phyloP scores from a whole-genome alignment of 768 basidiomycete genomes.

The Lactarius akahatsu region DNA sequence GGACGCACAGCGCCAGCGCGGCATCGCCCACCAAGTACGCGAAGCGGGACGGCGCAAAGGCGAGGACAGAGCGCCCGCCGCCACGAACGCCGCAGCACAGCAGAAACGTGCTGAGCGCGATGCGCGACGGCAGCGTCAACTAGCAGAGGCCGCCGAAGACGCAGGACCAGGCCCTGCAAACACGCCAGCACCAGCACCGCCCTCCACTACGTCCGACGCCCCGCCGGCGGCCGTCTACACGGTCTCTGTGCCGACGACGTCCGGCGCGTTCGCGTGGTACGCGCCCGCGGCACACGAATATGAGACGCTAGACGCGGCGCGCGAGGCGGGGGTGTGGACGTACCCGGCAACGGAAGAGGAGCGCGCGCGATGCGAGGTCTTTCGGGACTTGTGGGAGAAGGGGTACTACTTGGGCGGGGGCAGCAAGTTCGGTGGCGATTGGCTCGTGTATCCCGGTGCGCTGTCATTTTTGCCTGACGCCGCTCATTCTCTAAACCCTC shows the following conservation, averaged over 20 bases:
- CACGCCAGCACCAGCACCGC: no score
- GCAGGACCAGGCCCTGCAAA: neutral
- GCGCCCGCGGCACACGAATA: constrained; percentile 44
- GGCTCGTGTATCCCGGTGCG: constrained; percentile 92
- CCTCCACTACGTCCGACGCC: neutral
- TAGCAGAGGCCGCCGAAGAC: neutral
- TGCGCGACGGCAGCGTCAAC: constrained; percentile 35
- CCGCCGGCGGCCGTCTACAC: constrained; percentile 41
- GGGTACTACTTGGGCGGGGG: constrained; percentile 88
- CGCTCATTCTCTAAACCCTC: no score
- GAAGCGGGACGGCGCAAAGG: constrained; percentile 47
- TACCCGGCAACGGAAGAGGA: constrained; percentile 68
- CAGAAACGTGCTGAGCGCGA: constrained; percentile 73
- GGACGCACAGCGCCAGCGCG: constrained; percentile 49
- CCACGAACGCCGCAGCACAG: constrained; percentile 56
- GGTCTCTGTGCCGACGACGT: constrained; percentile 66
- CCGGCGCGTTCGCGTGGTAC: constrained; percentile 71
- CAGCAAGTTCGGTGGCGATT: constrained; percentile 94
- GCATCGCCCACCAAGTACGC: constrained; percentile 48
- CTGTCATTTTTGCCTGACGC: no score
- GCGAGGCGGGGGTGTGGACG: constrained; percentile 68
- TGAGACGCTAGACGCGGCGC: constrained; percentile 58
- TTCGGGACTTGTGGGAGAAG: constrained; percentile 75
- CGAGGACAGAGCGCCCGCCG: constrained; percentile 34
- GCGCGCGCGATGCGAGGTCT: constrained; percentile 75